Evolutionary conservation across 225 moss, liverwort and hornwort genomes (phyloP), one percentile per base, ranked within the genome.

Genomic region (Bryoerythrophyllum caledonicum): DNA sequence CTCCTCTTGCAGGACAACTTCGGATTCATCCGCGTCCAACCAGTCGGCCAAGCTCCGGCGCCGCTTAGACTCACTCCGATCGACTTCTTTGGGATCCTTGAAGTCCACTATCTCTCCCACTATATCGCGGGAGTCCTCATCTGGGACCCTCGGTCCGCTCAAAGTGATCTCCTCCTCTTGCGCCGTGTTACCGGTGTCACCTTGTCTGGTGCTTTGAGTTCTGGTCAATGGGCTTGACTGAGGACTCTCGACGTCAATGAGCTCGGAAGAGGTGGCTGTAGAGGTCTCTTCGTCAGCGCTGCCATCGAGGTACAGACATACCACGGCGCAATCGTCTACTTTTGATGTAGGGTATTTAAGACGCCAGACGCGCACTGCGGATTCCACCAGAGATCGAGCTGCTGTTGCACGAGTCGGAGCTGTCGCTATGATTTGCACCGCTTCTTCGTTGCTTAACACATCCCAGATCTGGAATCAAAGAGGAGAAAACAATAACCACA

Each of bases 261-360:
- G 53, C 46, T 74, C 63, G 8, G 79, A 72, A 46, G 72, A 79
- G 28, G 40, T 70, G 44, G 78, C 86, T 64, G 78, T 70, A 8
- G 75, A 78, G n/a, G 77, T 26, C 43, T 77, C 79, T 27, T 76
- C 79, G 48, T 77, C 67, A 1, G 63, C 21, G 16, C 34, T 21
- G 6, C 72, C 56, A 71, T 87, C 84, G 44, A 87, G 68, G 37
- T 79, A 87, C 2, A 87, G 84, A 71, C 81, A 82, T 21, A 87
- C 87, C 2, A 84, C 87, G 10, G 87, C 87, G 58, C 87, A 87
- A 44, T 87, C 87, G 30, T 87, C 87, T 21, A 87, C 77, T 77
- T 87, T 87, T 8, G 87, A 87, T 8, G 87, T 87, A 19, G 87
- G 87, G 67, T 87, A 87, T 76, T 87, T 87, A 52, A 84, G 87